A percentile compares a stretch with the other conserved stretches of the same genome.
Evolutionary conservation across 345 rosid species (phyloP).

Genomic region (Melastoma malabathricum): DNA sequence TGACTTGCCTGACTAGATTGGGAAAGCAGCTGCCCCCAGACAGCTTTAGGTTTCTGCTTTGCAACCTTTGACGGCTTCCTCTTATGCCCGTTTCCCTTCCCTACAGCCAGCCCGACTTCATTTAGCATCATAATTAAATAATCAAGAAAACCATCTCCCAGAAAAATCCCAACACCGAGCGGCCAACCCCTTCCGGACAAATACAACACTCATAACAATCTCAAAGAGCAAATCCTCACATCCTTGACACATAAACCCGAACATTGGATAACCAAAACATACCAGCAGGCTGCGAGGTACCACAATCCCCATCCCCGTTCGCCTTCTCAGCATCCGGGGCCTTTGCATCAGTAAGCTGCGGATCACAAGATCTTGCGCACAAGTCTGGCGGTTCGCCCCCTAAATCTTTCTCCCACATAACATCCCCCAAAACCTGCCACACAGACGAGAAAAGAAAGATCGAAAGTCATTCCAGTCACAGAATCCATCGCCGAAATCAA

Average conservation of each 20-base stretch:
- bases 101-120: slow-evolving; percentile 27
- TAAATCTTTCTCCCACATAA: slow-evolving; percentile 31
- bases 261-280: neutral
- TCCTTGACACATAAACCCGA: slow-evolving; percentile 6
- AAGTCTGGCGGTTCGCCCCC: slow-evolving; percentile 39
- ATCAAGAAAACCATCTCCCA: slow-evolving; percentile 4
- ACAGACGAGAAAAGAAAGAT: slow-evolving; percentile 2
- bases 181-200: neutral
- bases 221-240: slow-evolving; percentile 2
- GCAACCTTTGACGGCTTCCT: slow-evolving; percentile 29
- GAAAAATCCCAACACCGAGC: neutral
- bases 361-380: slow-evolving; percentile 64
- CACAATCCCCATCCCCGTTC: slow-evolving; percentile 33
- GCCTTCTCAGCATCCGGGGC: slow-evolving; percentile 30
- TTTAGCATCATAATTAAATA: slow-evolving; percentile 20
- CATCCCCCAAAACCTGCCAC: slow-evolving; percentile 8
- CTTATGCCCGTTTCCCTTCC: slow-evolving; percentile 28
- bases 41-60: slow-evolving; percentile 31
- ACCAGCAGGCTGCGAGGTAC: slow-evolving; percentile 25
- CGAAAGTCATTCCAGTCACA: too few relatives aligned
- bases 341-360: slow-evolving; percentile 23
- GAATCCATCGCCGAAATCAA: too few relatives aligned
- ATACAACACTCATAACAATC: neutral
- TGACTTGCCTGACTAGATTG: slow-evolving; percentile 60
- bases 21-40: slow-evolving; percentile 90